Percentiles rank a stretch among this genome's conserved stretches.
phyloP scores from a whole-genome alignment of 257 asterid species.

The Hygrophila difformis region DNA sequence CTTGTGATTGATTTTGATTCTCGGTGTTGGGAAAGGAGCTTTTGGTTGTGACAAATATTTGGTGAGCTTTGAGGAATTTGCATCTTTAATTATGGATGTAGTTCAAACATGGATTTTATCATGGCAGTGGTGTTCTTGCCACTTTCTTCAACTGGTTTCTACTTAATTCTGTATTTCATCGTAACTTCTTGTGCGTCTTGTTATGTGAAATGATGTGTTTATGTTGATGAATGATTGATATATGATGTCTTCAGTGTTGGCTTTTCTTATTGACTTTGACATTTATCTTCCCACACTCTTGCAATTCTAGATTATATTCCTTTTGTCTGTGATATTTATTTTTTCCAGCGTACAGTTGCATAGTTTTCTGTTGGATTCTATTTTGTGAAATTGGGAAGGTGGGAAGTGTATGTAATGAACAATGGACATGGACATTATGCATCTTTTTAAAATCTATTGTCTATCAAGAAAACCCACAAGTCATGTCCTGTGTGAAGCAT shows the following conservation, averaged over 20 bases:
- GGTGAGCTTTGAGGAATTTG: constrained; percentile 21
- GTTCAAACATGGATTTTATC: not conserved
- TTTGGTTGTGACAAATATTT: constrained; percentile 8
- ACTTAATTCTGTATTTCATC: not conserved
- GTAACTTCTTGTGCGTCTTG: constrained; percentile 9
- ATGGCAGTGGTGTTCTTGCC: constrained; percentile 2
- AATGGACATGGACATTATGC: too few relatives aligned
- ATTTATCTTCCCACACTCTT: constrained; percentile 22
- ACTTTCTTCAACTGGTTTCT: constrained; percentile 22
- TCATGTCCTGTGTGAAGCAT: too few relatives aligned
- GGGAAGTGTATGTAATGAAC: too few relatives aligned
- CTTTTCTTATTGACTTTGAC: constrained; percentile 16
- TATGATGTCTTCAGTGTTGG: too few relatives aligned
- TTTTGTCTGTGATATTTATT: constrained; percentile 37
- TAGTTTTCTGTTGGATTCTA: constrained; percentile 43
- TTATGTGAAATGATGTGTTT: constrained; percentile 1
- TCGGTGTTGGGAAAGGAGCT: too few relatives aligned
- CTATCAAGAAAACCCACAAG: too few relatives aligned
- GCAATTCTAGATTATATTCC: constrained; percentile 29
- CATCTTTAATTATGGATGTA: constrained; percentile 9
- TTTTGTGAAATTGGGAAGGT: constrained; percentile 30
- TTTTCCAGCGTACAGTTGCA: constrained; percentile 30
- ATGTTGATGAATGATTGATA: too few relatives aligned
- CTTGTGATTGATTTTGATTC: constrained; percentile 13
- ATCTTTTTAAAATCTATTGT: too few relatives aligned